Evolutionary conservation across 2,329 filamentous ascomycete genomes (phyloP).

Genomic region (Fusarium chaquense): DNA sequence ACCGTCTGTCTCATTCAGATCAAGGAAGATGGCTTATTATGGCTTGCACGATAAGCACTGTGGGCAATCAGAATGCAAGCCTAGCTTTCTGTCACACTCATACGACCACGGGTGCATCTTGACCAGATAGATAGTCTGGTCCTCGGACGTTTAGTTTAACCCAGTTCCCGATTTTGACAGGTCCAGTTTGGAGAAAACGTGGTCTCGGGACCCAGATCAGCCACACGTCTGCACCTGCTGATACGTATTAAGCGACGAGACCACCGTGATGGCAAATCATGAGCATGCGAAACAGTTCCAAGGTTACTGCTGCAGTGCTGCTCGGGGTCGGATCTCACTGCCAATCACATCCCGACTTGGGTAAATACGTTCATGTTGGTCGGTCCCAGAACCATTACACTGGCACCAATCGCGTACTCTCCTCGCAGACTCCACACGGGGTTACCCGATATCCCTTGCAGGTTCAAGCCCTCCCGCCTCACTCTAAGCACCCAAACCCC

Average conservation of each 20-base stretch:
- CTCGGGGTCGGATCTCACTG: slow-evolving; percentile 34
- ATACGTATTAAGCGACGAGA: slow-evolving; percentile 23
- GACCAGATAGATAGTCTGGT: background rate
- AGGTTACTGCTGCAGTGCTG: slow-evolving; percentile 15
- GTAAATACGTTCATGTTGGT: slow-evolving; percentile 39
- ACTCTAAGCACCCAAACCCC: slow-evolving; percentile 43
- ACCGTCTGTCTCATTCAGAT: slow-evolving; percentile 21
- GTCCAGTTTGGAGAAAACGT: slow-evolving; percentile 37
- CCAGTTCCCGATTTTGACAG: slow-evolving; percentile 35
- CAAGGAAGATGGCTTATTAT: background rate
- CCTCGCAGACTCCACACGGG: slow-evolving; percentile 45
- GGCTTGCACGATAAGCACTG: background rate
- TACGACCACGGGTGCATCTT: background rate
- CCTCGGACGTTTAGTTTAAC: slow-evolving; percentile 7
- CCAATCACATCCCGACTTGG: slow-evolving; percentile 39
- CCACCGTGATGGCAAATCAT: slow-evolving; percentile 19
- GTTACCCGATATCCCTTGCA: slow-evolving; percentile 49
- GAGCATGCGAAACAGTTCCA: slow-evolving; percentile 10
- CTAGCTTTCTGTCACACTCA: background rate
- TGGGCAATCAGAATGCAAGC: background rate
- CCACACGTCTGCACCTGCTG: slow-evolving; percentile 38
- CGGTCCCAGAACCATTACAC: slow-evolving; percentile 46
- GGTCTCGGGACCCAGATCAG: slow-evolving; percentile 38
- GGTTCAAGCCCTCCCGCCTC: slow-evolving; percentile 44
- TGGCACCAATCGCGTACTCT: slow-evolving; percentile 49